Percentiles rank a stretch among this genome's conserved stretches.
Conservation (phyloP, 2,329 filamentous ascomycete genomes). For the Stagonosporopsis chrysanthemi region DNA sequence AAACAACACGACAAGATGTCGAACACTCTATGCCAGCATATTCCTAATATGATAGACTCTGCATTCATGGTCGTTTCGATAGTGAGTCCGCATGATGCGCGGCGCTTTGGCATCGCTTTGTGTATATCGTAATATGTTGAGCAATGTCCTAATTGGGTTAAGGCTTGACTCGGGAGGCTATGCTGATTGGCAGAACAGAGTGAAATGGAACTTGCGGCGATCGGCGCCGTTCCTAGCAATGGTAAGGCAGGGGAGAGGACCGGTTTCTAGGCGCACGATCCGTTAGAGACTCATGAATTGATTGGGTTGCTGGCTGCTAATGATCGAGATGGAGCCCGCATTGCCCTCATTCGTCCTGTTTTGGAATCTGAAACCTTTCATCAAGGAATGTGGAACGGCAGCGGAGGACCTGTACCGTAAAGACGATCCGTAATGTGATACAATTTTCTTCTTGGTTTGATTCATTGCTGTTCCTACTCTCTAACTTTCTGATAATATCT, state of each 20-base stretch:
- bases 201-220: neutral
- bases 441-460: too few relatives aligned
- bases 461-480: too few relatives aligned
- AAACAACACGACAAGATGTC: neutral
- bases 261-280: too few relatives aligned
- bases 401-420: neutral
- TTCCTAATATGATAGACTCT: neutral
- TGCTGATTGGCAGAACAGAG: too few relatives aligned
- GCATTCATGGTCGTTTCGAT: neutral
- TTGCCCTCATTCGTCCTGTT: neutral
- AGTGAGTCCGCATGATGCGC: neutral
- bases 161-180: neutral
- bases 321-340: neutral
- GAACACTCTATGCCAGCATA: neutral
- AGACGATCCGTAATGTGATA: neutral
- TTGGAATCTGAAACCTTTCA: too few relatives aligned
- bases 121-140: neutral
- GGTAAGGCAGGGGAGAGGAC: neutral
- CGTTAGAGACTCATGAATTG: too few relatives aligned
- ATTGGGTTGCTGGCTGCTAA: neutral
- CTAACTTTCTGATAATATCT: too few relatives aligned
- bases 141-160: slow-evolving; percentile 5
- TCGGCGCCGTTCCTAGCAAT: neutral
- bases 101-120: neutral
- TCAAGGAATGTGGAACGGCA: too few relatives aligned